These are phyloP conservation scores for Pythium apleroticum DNA, from an alignment of 352 stramenopile species.

Conservation along the genomic window DNA sequence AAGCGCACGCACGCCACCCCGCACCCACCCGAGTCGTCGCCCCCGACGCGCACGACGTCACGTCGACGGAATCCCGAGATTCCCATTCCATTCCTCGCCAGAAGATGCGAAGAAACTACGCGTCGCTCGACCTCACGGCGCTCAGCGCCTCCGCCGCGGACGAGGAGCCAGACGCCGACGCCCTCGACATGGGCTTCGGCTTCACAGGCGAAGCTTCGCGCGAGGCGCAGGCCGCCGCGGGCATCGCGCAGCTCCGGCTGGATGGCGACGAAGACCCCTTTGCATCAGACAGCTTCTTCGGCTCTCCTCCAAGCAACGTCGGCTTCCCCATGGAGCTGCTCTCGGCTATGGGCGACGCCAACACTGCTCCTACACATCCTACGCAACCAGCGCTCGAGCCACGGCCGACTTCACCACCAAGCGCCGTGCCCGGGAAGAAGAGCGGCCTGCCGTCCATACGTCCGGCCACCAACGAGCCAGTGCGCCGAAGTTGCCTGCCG, in stretches of 20 bases:
- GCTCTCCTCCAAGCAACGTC: background rate
- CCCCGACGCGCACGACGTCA: conserved; percentile 10
- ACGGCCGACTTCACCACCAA: conserved; percentile 13
- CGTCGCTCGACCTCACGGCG: conserved; percentile 25
- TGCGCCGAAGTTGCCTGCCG: conserved; percentile 16
- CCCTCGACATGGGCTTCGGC: background rate
- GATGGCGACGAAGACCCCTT: conserved; percentile 11
- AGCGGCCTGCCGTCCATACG: conserved; percentile 15
- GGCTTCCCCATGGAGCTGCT: conserved; percentile 25
- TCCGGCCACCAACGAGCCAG: conserved; percentile 14
- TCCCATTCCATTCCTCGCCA: background rate
- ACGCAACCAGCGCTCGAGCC: background rate
- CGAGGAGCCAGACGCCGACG: background rate
- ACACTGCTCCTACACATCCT: background rate
- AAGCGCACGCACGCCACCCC: background rate
- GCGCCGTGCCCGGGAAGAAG: conserved; percentile 10
- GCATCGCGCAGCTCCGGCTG: conserved; percentile 21
- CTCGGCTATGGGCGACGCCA: background rate
- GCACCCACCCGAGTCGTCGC: background rate
- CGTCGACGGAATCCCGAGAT: background rate
- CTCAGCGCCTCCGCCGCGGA: conserved; percentile 8
- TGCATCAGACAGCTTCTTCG: background rate
- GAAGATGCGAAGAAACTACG: conserved; percentile 29
- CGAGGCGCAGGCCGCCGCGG: background rate
- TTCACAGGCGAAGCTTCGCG: conserved; percentile 1